Base-by-base conservation (phyloP, 768 basidiomycete genomes). In the Mycena sanguinolenta region DNA sequence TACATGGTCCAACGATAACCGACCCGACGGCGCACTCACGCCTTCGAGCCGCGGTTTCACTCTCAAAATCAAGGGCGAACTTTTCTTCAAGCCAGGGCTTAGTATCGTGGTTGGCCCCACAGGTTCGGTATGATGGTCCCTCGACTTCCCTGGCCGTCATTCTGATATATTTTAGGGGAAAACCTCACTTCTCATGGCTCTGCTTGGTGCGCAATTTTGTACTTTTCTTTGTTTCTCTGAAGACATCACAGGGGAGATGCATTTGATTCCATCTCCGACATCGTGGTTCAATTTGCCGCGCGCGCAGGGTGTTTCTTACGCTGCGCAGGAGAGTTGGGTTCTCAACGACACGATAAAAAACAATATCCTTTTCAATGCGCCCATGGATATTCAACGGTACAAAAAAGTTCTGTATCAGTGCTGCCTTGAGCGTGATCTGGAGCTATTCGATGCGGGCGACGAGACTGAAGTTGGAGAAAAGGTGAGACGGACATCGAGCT, bases 261-360 rank as follows among this genome's bases (percentile, higher is more conserved):
- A 92, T 75, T 90, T 89, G 74, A 77, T 85, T 17, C 86, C 85
- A 2, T 77, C 80, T 14, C 81, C 86, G 1, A 84, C 87, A 44
- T 89, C 92, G 0, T 92, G 88, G 85, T 92, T 86, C 78, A 89
- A 88, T 69, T 85, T 95, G 3, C 94, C 94, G n/a, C 83, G 93
- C 4, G 80, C 81, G 5, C 85, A 85, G 0, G 93, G 94, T 6
- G 86, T 96, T 42, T 90, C 93, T 4, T 95, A 93, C 76, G 92
- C 92, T 7, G 92, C 92, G 4, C 94, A 96, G 77, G 93, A 95
- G 76, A 89, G 92, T 4, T 96, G 94, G 94, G 90, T 95, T 5
- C 88, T 91, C 77, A 95, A 94, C 72, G 92, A 91, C 68, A 93
- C 92, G 0, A 92, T 94, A 63, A 84, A 82, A 79, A 92, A 95